Evolutionary conservation across 805 yeast genomes (phyloP), one percentile per base, ranked within the genome.

Genomic region (Candida schatavii): DNA sequence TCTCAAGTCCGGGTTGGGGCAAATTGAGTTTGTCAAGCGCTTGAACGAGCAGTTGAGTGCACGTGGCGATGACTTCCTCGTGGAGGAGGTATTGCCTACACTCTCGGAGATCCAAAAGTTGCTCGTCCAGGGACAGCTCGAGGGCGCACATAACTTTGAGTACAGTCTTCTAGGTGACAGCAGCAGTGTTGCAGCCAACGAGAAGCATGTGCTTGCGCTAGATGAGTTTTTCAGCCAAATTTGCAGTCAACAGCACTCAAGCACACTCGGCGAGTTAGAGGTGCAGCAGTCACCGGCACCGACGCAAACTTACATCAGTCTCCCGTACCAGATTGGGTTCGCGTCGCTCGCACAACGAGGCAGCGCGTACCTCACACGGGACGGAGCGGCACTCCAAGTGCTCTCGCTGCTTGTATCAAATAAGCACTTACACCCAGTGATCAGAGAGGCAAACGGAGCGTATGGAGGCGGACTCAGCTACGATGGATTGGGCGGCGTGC

Each of bases 371-470:
- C 60, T 72, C 3, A 73, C 80, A 39, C 64, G 72, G 39, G 97
- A 91, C 49, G 89, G 96, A 28, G 95, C 98, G 0, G 72, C 88
- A 1, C 72, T 93, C 34, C 96, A 88, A 61, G 79, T 93, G 0
- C 70, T 93, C 36, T 75, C 97, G 1, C 90, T 85, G 51, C 60
- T 93, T 44, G 61, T 89, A 50, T 83, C 96, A 0, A 90, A 84
- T 64, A 87, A 85, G 55, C 79, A 86, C 50, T 68, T 93, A 37
- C 99, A 93, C 61, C 78, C 88, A 10, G 96, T 89, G 48, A 81
- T 93, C 29, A 78, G 99, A 50, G 99, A 93, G 57, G 81, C 91
- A 55, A 96, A 96, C 43, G 99, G 99, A 45, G 99, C 99, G 0
- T 93, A 93, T 57, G 99, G 99, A 5, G 98, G 96, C 4, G 99